Conservation (phyloP, 176 grass and related monocot species). For the Triticum aestivum region IWGSC_CS_RefSeq_v2.1 NC_057806.1:565891765-565892264, state of each 20-base stretch:
- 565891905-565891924: not conserved
- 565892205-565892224: not conserved
- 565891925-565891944: not conserved
- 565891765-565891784: not conserved
- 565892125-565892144: not conserved
- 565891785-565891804: not conserved
- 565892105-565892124: not conserved
- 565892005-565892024: too few species aligned
- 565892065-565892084: not conserved
- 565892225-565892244: not conserved
- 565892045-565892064: not conserved
- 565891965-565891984: not conserved
- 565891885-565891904: not conserved
- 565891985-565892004: too few species aligned
- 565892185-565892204: not conserved
- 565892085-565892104: not conserved
- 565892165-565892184: not conserved
- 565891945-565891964: not conserved
- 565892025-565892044: not conserved
- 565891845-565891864: not conserved
- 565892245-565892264: too few species aligned
- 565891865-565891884: not conserved
- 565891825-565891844: not conserved
- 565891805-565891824: not conserved
- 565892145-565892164: not conserved